Evolutionary conservation across 371 early-diverging fungal genomes (phyloP), one percentile per base, ranked within the genome.

Genomic region (Circinella minor): DNA sequence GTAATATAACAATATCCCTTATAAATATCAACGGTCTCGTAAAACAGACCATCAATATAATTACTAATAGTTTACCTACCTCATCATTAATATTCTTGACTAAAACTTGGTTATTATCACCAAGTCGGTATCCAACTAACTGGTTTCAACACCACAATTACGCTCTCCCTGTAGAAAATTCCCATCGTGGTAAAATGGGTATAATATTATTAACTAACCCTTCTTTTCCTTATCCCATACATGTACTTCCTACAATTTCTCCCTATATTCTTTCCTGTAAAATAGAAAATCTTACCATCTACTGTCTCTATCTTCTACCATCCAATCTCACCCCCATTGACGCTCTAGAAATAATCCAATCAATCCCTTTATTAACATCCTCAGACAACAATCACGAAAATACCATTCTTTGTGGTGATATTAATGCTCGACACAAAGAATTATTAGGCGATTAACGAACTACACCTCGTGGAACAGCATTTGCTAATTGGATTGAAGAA

Each of bases 321-420:
- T 74, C 39, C 68, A 67, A 5, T 74, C 47, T 46, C 47, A 46
- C 59, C 65, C 0, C 71, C 71, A 6, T 71, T 69, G 39, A 57
- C 66, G 36, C 48, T n/a, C n/a, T n/a, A n/a, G n/a, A n/a, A n/a
- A n/a, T n/a, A 17, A 4, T 17, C 61, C 36, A 8, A 61, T 61
- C 3, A 46, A 15, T 27, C n/a, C 14, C 4, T 37, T 65, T 55
- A 64, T 66, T 3, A 18, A 65, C 18, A 14, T 49, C 55, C 61
- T 69, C 13, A 57, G 60, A 20, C 36, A 57, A n/a, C 27, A 51
- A 20, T 27, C 14, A 36, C 61, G 17, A 63, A 4, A 65, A 68
- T 55, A 71, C 75, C 1, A 69, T 71, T 18, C 51, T 66, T 0
- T 74, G 71, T 55, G 74, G 74, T 3, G 75, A 71, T 54, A 67